Percentiles rank a stretch among this genome's conserved stretches.
These are phyloP conservation scores for Colletotrichum tanaceti DNA, from an alignment of 2,329 filamentous ascomycete species.

Conservation along the genomic window DNA sequence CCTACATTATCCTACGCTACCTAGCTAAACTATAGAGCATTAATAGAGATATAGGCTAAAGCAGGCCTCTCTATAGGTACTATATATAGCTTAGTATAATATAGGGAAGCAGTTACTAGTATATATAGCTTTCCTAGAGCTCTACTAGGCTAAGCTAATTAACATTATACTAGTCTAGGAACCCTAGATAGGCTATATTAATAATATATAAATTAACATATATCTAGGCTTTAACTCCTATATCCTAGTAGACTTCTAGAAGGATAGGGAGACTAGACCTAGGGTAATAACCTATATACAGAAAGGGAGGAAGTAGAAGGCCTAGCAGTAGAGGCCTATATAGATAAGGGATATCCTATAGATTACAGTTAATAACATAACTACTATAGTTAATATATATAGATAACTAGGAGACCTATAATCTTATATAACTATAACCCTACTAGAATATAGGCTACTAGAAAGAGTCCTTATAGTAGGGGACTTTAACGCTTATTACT, in stretches of 20 bases:
- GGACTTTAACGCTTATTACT: constrained; percentile 5
- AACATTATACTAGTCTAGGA: constrained; percentile 9
- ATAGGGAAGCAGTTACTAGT: constrained; percentile 6
- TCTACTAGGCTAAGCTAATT: constrained; percentile 7
- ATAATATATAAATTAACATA: constrained; percentile 13
- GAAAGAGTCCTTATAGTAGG: background rate
- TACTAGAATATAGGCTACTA: background rate
- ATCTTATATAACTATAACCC: background rate
- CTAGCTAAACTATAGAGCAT: too few relatives aligned
- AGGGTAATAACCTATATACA: constrained; percentile 7
- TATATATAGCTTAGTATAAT: constrained; percentile 4
- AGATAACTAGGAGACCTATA: background rate
- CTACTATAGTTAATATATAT: constrained; percentile 6
- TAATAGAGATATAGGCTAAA: background rate
- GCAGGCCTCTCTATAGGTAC: background rate
- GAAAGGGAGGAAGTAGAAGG: background rate
- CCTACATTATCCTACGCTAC: too few relatives aligned
- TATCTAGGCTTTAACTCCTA: constrained; percentile 9
- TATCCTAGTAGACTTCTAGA: background rate
- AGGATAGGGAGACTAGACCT: constrained; percentile 7
- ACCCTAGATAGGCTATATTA: constrained; percentile 15
- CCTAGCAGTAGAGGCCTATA: constrained; percentile 1
- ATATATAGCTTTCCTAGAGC: constrained; percentile 8
- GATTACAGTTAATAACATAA: background rate
- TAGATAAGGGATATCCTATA: constrained; percentile 11